These are phyloP conservation scores for Cinnamomum micranthum DNA, from an alignment of 164 flowering plant species.

Conservation along the genomic window DNA sequence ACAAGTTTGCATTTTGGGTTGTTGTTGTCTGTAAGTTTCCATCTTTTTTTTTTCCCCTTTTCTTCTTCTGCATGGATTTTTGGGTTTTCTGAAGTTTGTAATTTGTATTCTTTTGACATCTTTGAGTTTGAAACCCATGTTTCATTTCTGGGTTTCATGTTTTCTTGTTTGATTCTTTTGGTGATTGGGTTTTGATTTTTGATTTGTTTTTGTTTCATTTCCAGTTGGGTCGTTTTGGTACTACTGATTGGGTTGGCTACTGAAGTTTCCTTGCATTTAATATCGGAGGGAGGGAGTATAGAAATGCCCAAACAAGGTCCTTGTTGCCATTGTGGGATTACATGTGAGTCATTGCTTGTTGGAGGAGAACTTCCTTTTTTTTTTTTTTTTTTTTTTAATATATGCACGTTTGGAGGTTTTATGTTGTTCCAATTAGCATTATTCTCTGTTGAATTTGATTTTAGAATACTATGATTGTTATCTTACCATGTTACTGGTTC, in stretches of 20 bases:
- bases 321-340: constrained; percentile 32
- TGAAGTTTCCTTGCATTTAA: not conserved
- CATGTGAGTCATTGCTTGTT: constrained; percentile 19
- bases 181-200: not conserved
- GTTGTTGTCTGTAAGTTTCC: not conserved
- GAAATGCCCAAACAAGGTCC: constrained; percentile 33
- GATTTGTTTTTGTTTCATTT: not conserved
- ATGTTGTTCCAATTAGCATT: not conserved
- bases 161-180: not conserved
- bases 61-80: constrained; percentile 1
- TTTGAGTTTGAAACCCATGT: not conserved
- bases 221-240: too few species aligned
- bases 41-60: not conserved
- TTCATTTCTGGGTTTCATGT: not conserved
- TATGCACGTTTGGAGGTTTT: not conserved
- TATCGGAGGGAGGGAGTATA: not conserved
- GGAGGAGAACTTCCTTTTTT: not conserved
- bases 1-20: not conserved
- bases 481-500: not conserved
- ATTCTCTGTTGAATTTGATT: not conserved
- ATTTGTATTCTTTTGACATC: not conserved
- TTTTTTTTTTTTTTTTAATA: not conserved
- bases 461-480: not conserved
- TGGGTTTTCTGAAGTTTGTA: not conserved
- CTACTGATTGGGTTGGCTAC: not conserved